Base-by-base conservation (phyloP, 108 stramenopile genomes). In the Phaeodactylum tricornutum region DNA sequence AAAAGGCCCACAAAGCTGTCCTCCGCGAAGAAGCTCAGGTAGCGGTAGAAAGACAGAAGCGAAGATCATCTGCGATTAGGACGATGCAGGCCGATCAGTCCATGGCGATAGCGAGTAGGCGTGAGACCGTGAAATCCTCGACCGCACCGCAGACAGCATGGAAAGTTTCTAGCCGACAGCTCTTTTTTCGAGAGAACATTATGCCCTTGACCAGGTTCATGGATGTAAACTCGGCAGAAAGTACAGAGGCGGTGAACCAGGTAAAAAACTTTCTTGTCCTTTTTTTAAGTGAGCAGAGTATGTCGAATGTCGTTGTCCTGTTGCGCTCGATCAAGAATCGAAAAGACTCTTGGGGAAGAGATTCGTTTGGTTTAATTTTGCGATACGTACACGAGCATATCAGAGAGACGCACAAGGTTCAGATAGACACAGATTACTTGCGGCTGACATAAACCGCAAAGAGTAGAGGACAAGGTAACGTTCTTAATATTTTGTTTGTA, bases 191-290 rank as follows among this genome's bases (percentile, higher is more conserved):
- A 29, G 72, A 79, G 30, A 79, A 86, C 39, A 36, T 86, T 22
- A 4, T 56, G 14, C 84, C 84, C 17, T 55, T 86, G 24, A 51
- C 59, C 39, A 47, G 48, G 23, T 86, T 71, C 44, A 68, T 86
- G 17, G 42, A 65, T 37, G 70, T 65, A 16, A 51, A 78, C 44
- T 43, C 48, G 17, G 23, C 72, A 28, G 39, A 55, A 2, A 38
- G 60, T 21, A 26, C 25, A 16, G 58, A 56, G 1, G 51, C 63
- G 4, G 30, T 80, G 7, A 29, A 62, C 7, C 39, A 31, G 30
- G 72, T 81, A 2, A 15, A 43, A 4, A 54, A 70, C 3, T 87
- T 87, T 41, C 53, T 87, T 4, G 15, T 20, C 11, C 43, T 67
- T 24, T 67, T 75, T 33, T 19, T 76, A 6, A 15, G 54, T 11